phyloP scores from a whole-genome alignment of 2,329 filamentous ascomycete genomes.

The Penicillium thymicola region DNA sequence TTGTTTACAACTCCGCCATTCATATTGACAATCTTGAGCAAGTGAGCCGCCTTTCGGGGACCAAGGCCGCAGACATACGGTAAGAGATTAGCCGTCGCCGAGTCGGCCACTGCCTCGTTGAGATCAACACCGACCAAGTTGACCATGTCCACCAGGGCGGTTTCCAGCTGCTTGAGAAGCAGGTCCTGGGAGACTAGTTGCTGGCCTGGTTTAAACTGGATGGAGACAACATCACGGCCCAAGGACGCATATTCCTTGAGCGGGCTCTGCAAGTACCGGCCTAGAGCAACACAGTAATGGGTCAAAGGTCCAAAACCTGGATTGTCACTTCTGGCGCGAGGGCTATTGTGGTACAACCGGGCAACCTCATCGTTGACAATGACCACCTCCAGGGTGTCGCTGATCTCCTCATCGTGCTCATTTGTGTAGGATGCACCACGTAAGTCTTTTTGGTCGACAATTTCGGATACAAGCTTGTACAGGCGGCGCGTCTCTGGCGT shows the following conservation, averaged over 20 bases:
- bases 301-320: constrained; percentile 74
- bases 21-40: constrained; percentile 85
- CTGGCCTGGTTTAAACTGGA: constrained; percentile 87
- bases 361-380: constrained; percentile 96
- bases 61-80: constrained; percentile 90
- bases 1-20: constrained; percentile 84
- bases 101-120: constrained; percentile 80
- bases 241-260: constrained; percentile 95
- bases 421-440: constrained; percentile 80
- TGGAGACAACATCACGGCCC: constrained; percentile 79
- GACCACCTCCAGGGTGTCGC: constrained; percentile 79
- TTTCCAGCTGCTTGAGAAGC: constrained; percentile 80
- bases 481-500: constrained; percentile 82
- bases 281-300: constrained; percentile 85
- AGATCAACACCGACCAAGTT: constrained; percentile 95
- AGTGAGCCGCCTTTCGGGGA: constrained; percentile 79
- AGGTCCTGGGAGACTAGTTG: constrained; percentile 85
- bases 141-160: constrained; percentile 97
- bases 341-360: constrained; percentile 90
- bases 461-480: constrained; percentile 72
- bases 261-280: constrained; percentile 89
- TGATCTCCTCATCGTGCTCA: constrained; percentile 71
- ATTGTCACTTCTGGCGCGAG: constrained; percentile 73
- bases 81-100: constrained; percentile 79
- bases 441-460: constrained; percentile 74